Evolutionary conservation across 345 rosid species (phyloP), one percentile per base, ranked within the genome.

Genomic region (Microcos paniculata): DNA sequence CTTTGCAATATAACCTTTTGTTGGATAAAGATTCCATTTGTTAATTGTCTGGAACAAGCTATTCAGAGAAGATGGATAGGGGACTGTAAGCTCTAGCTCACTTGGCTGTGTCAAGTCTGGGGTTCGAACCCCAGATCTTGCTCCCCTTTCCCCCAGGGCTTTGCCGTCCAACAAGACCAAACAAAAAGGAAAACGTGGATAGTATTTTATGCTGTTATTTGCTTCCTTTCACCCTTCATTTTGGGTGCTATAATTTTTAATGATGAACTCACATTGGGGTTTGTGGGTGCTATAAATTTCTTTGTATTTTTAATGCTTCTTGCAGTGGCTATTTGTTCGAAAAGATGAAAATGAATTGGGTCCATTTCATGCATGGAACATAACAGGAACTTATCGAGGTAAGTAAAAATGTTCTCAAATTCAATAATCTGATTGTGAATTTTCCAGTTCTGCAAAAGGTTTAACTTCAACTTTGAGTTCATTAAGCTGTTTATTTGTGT

Each of bases 321-420:
- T 87, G 85, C 87, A 96, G 99, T 88, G 93, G 97, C 87, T 93
- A 53, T 82, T 83, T 77, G 88, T 87, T 31, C 88, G 81, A 80
- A 93, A 86, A 77, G 96, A 85, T 40, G 88, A 85, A 74, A 85
- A 66, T 67, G 92, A 88, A 62, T 78, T 88, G 75, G 98, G 96
- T 65, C 86, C 96, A 19, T 87, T 85, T 74, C 74, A 92, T n/a
- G 83, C 85, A 6, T 96, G 99, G 99, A 96, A 96, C 77, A 90
- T 96, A 78, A 93, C 98, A 16, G 99, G 99, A 85, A 93, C 99
- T 63, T 96, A 93, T 82, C 87, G 90, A 93, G 99, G 99, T 96
- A 65, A 74, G 87, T 82, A 62, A 82, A 35, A 82, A 35, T 80
- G 40, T 67, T 61, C 56, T 76, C 40, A 19, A 35, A 70, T 55